phyloP scores from a whole-genome alignment of 2,329 filamentous ascomycete genomes.

The Beauveria medogensis region DNA sequence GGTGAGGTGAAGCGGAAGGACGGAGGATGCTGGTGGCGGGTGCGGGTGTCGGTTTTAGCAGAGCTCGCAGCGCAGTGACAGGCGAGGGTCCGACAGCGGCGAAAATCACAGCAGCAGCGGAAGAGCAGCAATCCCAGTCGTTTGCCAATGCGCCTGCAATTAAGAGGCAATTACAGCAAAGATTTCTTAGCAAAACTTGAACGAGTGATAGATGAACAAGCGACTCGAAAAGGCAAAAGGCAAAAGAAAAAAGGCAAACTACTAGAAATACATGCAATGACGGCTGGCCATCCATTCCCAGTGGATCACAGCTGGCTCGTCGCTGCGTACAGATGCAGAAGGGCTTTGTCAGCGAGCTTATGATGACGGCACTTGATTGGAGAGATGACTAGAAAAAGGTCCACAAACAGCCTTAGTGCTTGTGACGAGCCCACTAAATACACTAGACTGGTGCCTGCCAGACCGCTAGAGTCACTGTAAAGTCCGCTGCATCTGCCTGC shows the following conservation, averaged over 20 bases:
- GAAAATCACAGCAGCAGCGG: not conserved
- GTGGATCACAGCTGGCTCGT: constrained; percentile 1
- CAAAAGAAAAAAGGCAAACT: not conserved
- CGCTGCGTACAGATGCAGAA: not conserved
- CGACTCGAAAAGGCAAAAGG: not conserved
- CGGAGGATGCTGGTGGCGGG: not conserved
- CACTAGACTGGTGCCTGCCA: not conserved
- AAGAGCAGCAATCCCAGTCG: not conserved
- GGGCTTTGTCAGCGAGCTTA: constrained; percentile 8
- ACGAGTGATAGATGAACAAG: not conserved
- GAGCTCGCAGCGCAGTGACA: not conserved
- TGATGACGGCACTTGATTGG: not conserved
- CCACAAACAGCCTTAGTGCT: not conserved
- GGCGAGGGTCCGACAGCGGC: constrained; percentile 4
- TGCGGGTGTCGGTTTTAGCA: not conserved
- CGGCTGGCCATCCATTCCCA: not conserved
- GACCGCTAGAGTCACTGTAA: not conserved
- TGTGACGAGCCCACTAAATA: not conserved
- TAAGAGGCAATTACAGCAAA: not conserved
- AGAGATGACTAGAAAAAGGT: not conserved
- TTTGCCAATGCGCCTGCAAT: not conserved
- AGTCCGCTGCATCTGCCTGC: not conserved
- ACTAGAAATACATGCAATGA: constrained; percentile 1
- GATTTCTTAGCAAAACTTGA: not conserved
- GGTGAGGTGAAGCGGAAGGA: not conserved